Base-by-base conservation (phyloP, 2,329 filamentous ascomycete species). In the Chalara sp. region DNA sequence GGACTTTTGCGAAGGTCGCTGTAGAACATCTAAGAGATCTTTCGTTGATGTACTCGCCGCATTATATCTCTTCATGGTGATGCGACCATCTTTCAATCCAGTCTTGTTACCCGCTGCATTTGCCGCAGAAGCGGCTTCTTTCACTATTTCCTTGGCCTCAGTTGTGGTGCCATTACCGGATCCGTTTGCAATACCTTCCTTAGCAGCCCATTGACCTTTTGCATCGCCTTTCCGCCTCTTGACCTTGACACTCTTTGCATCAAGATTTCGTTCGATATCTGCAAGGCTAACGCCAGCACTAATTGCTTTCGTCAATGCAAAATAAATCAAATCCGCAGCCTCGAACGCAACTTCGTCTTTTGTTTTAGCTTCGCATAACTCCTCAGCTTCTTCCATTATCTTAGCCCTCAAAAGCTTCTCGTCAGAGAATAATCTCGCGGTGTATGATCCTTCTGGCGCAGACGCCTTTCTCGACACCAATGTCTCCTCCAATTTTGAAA, bases 341-440 rank as follows among this genome's bases (percentile, higher is more conserved):
- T 99, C 93, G 56, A 95, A 95, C 2, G 93, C 89, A 55, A 96
- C 80, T 11, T 97, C 87, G 56, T 91, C 78, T 54, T 87, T 86
- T 0, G 83, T 84, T 58, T 83, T 83, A 12, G 93, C 92, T 57
- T 93, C 83, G 64, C 92, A 96, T 41, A 99, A 78, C 72, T 99
- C 93, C 64, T 95, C 88, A 0, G 93, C 93, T 68, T 99, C 93
- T 69, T 99, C 93, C 83, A 97, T 95, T 50, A 99, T 96, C 76
- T 99, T 99, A 3, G 93, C 93, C 42, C 88, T 80, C 49, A 96
- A 72, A 50, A 99, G 78, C 67, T 95, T 91, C 60, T 89, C 81
- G 57, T 99, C 93, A 13, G 86, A 91, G 75, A 97, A 99, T 1
- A 99, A 75, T 33, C 92, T 79, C 13, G 90, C 89, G 5, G 93